Percentiles rank a stretch among this genome's conserved stretches.
phyloP scores from a whole-genome alignment of 352 stramenopile species.

The Phytophthora rubi region DNA sequence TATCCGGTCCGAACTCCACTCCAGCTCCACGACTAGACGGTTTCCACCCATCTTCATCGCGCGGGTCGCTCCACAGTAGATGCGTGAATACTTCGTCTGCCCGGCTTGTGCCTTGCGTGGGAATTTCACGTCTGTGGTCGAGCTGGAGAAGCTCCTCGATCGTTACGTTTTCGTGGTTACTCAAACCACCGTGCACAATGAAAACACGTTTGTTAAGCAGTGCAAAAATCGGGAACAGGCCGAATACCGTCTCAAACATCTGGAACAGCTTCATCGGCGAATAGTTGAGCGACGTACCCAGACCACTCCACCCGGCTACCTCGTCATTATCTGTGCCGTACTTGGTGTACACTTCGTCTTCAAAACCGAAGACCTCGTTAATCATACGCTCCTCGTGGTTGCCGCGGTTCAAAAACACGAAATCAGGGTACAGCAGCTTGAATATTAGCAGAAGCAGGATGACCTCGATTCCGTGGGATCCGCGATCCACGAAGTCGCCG shows the following conservation, averaged over 20 bases:
- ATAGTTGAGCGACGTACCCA: slow-evolving; percentile 73
- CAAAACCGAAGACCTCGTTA: slow-evolving; percentile 92
- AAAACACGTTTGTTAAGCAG: slow-evolving; percentile 93
- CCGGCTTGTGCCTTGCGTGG: slow-evolving; percentile 78
- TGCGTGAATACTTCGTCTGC: slow-evolving; percentile 92
- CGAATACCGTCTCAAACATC: slow-evolving; percentile 89
- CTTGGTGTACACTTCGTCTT: slow-evolving; percentile 84
- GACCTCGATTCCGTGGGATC: slow-evolving; percentile 92
- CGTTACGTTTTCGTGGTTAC: slow-evolving; percentile 85
- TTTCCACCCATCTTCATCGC: slow-evolving; percentile 63
- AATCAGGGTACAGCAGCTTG: slow-evolving; percentile 89
- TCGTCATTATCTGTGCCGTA: slow-evolving; percentile 85
- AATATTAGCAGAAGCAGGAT: slow-evolving; percentile 90
- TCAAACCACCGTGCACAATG: slow-evolving; percentile 93
- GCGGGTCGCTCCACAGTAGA: slow-evolving; percentile 92
- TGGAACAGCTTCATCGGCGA: slow-evolving; percentile 83
- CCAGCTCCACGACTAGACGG: slow-evolving; percentile 85
- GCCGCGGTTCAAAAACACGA: slow-evolving; percentile 94
- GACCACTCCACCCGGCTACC: slow-evolving; percentile 57
- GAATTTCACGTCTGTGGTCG: slow-evolving; percentile 87
- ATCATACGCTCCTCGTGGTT: slow-evolving; percentile 96
- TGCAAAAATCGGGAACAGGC: slow-evolving; percentile 88
- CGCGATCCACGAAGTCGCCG: slow-evolving; percentile 96
- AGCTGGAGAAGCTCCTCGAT: slow-evolving; percentile 88
- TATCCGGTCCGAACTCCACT: slow-evolving; percentile 93